A percentile compares a stretch with the other conserved stretches of the same genome.
Conservation (phyloP, 345 rosid species). For the Reutealis trisperma region DNA sequence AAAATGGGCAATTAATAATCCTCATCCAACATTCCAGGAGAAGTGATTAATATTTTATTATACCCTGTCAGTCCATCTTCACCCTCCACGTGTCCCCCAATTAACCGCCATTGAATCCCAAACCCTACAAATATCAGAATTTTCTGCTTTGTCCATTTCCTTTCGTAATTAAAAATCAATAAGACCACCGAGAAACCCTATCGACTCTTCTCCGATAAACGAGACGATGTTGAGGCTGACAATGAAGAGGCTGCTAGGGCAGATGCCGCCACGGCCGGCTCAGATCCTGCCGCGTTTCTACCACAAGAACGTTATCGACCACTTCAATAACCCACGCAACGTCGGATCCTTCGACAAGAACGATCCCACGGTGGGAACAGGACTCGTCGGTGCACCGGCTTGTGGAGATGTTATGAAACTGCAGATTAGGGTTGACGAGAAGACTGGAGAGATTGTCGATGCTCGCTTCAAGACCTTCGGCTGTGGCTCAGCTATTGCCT, state of each 20-base stretch:
- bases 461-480: constrained; percentile 99
- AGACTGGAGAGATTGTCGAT: constrained; percentile 76
- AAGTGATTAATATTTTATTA: not conserved
- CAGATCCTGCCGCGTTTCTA: constrained; percentile 49
- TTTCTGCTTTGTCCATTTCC: not conserved
- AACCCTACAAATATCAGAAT: not conserved
- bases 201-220: too few species aligned
- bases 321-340: constrained; percentile 92
- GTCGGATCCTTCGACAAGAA: constrained; percentile 95
- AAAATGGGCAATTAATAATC: too few species aligned
- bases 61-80: constrained; percentile 1
- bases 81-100: constrained; percentile 12
- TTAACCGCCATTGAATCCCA: not conserved
- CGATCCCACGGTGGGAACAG: constrained; percentile 84
- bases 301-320: constrained; percentile 95
- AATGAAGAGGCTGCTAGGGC: constrained; percentile 48
- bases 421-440: constrained; percentile 88
- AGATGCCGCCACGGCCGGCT: constrained; percentile 29
- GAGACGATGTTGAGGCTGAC: constrained; percentile 55
- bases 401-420: constrained; percentile 99
- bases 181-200: not conserved
- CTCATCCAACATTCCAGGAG: not conserved
- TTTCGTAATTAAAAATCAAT: not conserved
- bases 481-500: constrained; percentile 97
- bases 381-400: constrained; percentile 97